These are phyloP conservation scores for Trypanosoma mega DNA, from an alignment of 208 protist genomes.

Conservation along the genomic window DNA sequence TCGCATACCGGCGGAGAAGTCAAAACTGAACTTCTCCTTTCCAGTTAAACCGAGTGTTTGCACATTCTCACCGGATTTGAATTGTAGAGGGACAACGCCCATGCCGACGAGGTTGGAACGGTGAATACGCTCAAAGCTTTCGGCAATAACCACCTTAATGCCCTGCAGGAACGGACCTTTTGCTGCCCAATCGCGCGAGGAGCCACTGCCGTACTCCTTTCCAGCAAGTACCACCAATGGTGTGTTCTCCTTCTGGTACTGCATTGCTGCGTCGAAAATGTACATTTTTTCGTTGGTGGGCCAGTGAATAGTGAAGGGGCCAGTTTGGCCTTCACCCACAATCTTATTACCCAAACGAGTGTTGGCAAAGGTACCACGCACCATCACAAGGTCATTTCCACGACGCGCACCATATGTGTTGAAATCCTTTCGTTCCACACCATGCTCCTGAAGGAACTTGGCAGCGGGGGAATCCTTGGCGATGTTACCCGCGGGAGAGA, in stretches of 20 bases:
- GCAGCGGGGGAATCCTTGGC: slow-evolving; percentile 93
- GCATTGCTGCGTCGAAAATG: slow-evolving; percentile 94
- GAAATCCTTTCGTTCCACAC: slow-evolving; percentile 93
- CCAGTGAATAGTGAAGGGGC: slow-evolving; percentile 90
- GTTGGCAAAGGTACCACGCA: slow-evolving; percentile 96
- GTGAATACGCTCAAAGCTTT: slow-evolving; percentile 95
- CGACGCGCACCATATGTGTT: slow-evolving; percentile 96
- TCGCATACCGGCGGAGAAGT: slow-evolving; percentile 75
- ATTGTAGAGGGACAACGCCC: slow-evolving; percentile 96
- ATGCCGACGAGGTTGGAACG: slow-evolving; percentile 95
- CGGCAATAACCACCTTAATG: slow-evolving; percentile 92
- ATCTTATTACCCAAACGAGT: slow-evolving; percentile 93
- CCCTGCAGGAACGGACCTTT: slow-evolving; percentile 96
- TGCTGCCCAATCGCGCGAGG: slow-evolving; percentile 96
- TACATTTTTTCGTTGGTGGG: slow-evolving; percentile 92
- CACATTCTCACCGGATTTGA: slow-evolving; percentile 86
- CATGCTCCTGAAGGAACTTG: slow-evolving; percentile 71
- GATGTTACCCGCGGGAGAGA: slow-evolving; percentile 96
- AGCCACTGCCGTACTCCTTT: slow-evolving; percentile 95
- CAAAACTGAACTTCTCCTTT: slow-evolving; percentile 90
- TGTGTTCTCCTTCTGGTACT: slow-evolving; percentile 73
- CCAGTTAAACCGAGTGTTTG: slow-evolving; percentile 90
- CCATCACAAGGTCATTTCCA: slow-evolving; percentile 97
- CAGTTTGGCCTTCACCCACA: slow-evolving; percentile 87
- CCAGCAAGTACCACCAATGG: slow-evolving; percentile 93